Conservation (phyloP, 1,284 basidiomycete species). For the Ustilago cynodontis region DNA sequence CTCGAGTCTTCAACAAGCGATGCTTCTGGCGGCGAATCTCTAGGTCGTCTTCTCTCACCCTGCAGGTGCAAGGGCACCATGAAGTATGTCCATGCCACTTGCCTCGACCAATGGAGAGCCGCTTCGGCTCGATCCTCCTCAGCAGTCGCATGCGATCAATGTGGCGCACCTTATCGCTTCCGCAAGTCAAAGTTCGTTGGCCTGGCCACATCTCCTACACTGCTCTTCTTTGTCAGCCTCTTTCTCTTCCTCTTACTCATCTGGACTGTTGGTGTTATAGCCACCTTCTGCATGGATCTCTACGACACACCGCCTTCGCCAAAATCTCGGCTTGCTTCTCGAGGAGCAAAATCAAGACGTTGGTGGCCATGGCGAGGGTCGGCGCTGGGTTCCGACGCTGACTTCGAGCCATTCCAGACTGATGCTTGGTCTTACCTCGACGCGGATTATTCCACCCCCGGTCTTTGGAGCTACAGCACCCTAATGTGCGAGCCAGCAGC, state of each 20-base stretch:
- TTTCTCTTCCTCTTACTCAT: conserved; percentile 50
- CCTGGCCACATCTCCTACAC: conserved; percentile 45
- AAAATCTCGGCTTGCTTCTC: background rate
- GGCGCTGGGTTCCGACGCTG: background rate
- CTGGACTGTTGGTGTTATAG: conserved; percentile 45
- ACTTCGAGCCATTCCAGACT: conserved; percentile 5
- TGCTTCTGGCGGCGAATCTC: conserved; percentile 31
- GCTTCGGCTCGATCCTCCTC: conserved; percentile 50
- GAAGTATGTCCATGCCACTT: conserved; percentile 66
- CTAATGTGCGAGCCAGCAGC: conserved; percentile 49
- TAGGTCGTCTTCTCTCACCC: conserved; percentile 52
- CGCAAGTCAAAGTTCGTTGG: conserved; percentile 55
- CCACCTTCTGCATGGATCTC: conserved; percentile 39
- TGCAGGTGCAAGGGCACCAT: conserved; percentile 66
- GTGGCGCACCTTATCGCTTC: conserved; percentile 61
- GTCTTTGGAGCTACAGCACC: conserved; percentile 33
- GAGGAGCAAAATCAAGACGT: conserved; percentile 4
- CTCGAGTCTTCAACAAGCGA: conserved; percentile 33
- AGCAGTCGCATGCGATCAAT: conserved; percentile 61
- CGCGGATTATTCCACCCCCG: conserved; percentile 24
- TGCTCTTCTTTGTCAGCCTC: conserved; percentile 50
- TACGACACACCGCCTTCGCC: conserved; percentile 24
- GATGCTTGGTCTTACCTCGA: conserved; percentile 43
- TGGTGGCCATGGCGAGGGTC: conserved; percentile 41
- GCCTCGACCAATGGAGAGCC: conserved; percentile 60